Conservation (phyloP, 352 stramenopile species). For the Pythium rhizo-oryzae region DNA sequence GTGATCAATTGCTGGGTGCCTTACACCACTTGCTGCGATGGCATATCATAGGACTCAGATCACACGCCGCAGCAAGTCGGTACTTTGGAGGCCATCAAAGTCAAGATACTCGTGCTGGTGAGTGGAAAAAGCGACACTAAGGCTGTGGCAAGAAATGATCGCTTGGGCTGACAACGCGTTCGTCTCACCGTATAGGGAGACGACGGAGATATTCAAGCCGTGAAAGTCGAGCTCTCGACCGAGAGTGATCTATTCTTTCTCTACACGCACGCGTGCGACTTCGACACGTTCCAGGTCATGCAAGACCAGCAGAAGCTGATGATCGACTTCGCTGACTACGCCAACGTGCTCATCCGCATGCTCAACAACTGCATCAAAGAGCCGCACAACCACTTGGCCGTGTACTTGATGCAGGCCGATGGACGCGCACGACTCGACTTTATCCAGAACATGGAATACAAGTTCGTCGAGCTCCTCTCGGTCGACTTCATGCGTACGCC, state of each 20-base stretch:
- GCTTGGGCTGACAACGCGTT: background rate
- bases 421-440: conserved; percentile 92
- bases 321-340: conserved; percentile 95
- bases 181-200: conserved; percentile 53
- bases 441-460: conserved; percentile 98
- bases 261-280: conserved; percentile 90
- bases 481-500: conserved; percentile 89
- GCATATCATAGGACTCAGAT: conserved; percentile 54
- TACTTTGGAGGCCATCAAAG: conserved; percentile 94
- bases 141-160: background rate
- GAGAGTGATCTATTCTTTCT: conserved; percentile 95
- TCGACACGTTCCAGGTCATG: conserved; percentile 87
- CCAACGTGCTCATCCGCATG: conserved; percentile 94
- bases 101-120: conserved; percentile 94
- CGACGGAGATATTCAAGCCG: conserved; percentile 78
- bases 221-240: conserved; percentile 91
- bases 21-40: background rate
- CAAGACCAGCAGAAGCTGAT: conserved; percentile 96
- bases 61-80: conserved; percentile 90
- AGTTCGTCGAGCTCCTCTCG: conserved; percentile 95
- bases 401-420: conserved; percentile 94
- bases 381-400: conserved; percentile 92
- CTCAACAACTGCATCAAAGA: conserved; percentile 97
- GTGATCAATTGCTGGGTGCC: background rate
- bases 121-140: background rate